Evolutionary conservation across 306 rosid genomes (phyloP).

Genomic region (Cicer cuneatum): DNA sequence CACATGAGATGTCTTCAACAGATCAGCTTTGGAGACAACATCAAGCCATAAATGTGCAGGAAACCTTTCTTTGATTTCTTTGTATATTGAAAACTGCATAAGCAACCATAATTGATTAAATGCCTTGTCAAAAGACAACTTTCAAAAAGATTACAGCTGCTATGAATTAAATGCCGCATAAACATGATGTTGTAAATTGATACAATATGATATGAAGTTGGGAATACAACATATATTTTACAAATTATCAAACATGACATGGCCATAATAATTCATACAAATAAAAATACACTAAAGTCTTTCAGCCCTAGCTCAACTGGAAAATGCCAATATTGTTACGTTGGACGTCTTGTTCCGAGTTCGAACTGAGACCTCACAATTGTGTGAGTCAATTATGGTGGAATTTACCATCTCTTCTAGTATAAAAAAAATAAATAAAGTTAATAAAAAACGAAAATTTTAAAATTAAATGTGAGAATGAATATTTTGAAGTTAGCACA

Average conservation of each 20-base stretch:
- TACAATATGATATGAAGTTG: background rate
- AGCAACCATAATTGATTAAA: slow-evolving; percentile 29
- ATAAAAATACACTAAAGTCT: background rate
- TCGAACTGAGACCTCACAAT: too few relatives aligned
- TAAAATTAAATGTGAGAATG: too few relatives aligned
- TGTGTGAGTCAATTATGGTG: too few relatives aligned
- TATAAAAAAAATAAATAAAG: too few relatives aligned
- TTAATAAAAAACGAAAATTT: too few relatives aligned
- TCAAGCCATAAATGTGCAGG: slow-evolving; percentile 80
- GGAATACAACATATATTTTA: background rate
- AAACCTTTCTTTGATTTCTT: slow-evolving; percentile 80
- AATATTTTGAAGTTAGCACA: too few relatives aligned
- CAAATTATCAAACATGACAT: background rate
- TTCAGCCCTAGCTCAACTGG: too few relatives aligned
- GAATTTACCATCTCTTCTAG: too few relatives aligned
- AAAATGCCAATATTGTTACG: too few relatives aligned
- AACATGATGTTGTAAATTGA: background rate
- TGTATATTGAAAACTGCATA: slow-evolving; percentile 80
- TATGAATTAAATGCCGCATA: background rate
- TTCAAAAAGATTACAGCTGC: background rate
- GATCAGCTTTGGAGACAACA: slow-evolving; percentile 89
- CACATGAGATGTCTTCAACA: slow-evolving; percentile 69
- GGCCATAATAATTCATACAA: background rate
- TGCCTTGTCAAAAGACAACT: slow-evolving; percentile 16
- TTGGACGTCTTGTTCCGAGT: too few relatives aligned